These are phyloP conservation scores for Penicillium bialowiezense DNA, from an alignment of 495 filamentous ascomycete genomes.

Conservation along the genomic window DNA sequence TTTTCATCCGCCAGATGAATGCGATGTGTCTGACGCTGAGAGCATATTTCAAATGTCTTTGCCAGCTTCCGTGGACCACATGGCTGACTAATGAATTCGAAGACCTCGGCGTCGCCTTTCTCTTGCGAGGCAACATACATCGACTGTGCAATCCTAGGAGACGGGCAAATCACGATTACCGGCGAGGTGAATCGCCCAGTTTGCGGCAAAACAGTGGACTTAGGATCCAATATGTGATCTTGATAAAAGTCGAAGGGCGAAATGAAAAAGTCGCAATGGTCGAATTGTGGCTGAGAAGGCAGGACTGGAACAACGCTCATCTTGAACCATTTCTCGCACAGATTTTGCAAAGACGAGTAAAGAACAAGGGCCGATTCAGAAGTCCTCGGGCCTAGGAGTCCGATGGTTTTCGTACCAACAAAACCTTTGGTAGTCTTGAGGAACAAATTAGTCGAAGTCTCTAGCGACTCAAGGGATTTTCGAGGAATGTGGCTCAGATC, in stretches of 20 bases:
- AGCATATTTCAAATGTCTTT: slow-evolving; percentile 40
- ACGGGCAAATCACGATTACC: slow-evolving; percentile 4
- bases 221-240: slow-evolving; percentile 1
- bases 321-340: slow-evolving; percentile 14
- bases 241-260: too few species aligned
- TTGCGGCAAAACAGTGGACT: not conserved
- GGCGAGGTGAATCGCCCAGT: not conserved
- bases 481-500: slow-evolving; percentile 15
- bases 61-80: slow-evolving; percentile 56
- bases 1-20: not conserved
- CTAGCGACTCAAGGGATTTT: too few species aligned
- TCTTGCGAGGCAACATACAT: slow-evolving; percentile 1
- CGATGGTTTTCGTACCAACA: slow-evolving; percentile 6
- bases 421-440: not conserved
- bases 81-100: slow-evolving; percentile 39
- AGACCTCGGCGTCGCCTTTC: not conserved
- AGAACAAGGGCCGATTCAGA: slow-evolving; percentile 7
- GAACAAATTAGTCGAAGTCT: too few species aligned
- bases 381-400: slow-evolving; percentile 1
- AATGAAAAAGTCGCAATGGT: slow-evolving; percentile 13
- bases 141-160: slow-evolving; percentile 4
- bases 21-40: slow-evolving; percentile 17
- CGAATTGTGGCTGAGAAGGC: not conserved
- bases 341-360: slow-evolving; percentile 7
- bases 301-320: slow-evolving; percentile 6